Base-by-base conservation (phyloP, 208 protist species). In the Acanthamoeba rhysodes region DNA sequence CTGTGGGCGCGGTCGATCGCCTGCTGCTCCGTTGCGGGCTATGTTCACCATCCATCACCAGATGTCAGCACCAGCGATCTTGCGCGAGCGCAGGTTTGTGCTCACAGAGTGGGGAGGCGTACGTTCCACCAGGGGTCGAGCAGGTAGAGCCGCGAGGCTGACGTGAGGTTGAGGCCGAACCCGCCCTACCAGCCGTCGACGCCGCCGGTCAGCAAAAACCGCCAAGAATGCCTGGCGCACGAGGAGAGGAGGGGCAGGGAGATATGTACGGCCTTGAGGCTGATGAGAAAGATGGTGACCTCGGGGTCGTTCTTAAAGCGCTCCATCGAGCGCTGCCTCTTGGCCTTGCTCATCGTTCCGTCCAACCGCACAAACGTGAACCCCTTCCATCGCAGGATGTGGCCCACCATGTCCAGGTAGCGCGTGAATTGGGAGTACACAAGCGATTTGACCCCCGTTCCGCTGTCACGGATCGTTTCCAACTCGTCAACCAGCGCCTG, bases 371-470 rank as follows among this genome's bases (percentile, higher is more conserved):
- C 70, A 12, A 78, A 78, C 8, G 12, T 78, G 70, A 78, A 48
- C 10, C 37, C 50, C 50, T 57, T 57, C 95, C 7, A 98, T 95
- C 0, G 98, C 37, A 78, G 37, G 70, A 78, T 48, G 37, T 78
- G 97, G 24, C 99, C 98, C 64, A 99, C 98, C 14, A 99, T 96
- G 95, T 99, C 98, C 96, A 99, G 98, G 96, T 99, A 99, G 2
- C 97, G 98, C 10, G 99, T 99, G 97, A 99, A 99, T 80, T 99
- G 99, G 16, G 98, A 99, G 95, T 99, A 99, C 24, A 99, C 98
- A 74, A 99, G 98, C 97, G 98, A 98, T 96, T 99, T 99, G 68
- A 98, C 55, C 22, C 59, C 94, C 32, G 53, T 48, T 7, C 53
- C 32, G 14, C 37, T 45, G 6, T 18, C 16, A 18, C 37, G 70